Evolutionary conservation across 345 rosid species (phyloP).

Genomic region (Citrus hindsii): DNA sequence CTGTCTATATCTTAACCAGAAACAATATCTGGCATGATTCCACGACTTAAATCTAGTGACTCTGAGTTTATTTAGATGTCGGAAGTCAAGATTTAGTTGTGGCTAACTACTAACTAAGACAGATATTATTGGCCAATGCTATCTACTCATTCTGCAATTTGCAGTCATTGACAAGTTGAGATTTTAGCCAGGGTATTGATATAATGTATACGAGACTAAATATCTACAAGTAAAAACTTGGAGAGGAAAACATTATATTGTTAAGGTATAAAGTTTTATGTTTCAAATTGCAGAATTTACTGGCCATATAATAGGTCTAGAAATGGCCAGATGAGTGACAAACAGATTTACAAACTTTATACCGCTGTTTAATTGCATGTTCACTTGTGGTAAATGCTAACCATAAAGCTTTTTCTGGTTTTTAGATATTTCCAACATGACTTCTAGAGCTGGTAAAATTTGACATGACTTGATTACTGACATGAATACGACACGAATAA

Average conservation of each 20-base stretch:
- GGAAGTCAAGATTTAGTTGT: not conserved
- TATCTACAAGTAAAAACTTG: not conserved
- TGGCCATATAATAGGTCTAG: too few relatives aligned
- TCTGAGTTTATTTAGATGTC: slow-evolving; percentile 14
- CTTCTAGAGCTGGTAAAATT: too few relatives aligned
- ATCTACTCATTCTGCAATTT: not conserved
- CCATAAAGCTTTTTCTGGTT: not conserved
- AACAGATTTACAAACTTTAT: too few relatives aligned
- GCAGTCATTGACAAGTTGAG: not conserved
- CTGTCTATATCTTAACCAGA: not conserved
- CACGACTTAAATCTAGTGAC: slow-evolving; percentile 15
- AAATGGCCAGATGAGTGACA: too few relatives aligned
- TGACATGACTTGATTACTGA: too few relatives aligned
- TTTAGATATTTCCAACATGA: not conserved
- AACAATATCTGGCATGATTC: slow-evolving; percentile 40
- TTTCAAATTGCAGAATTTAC: not conserved
- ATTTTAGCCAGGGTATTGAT: not conserved
- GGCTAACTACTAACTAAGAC: not conserved
- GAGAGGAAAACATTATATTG: too few relatives aligned
- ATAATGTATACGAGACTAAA: too few relatives aligned
- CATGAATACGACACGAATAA: rapidly evolving
- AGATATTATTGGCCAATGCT: not conserved
- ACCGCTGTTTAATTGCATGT: not conserved
- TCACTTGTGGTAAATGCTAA: not conserved
- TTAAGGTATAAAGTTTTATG: not conserved